A percentile compares a stretch with the other conserved stretches of the same genome.
Evolutionary conservation across 495 filamentous ascomycete genomes (phyloP).

Genomic region (Penicillium waksmanii): DNA sequence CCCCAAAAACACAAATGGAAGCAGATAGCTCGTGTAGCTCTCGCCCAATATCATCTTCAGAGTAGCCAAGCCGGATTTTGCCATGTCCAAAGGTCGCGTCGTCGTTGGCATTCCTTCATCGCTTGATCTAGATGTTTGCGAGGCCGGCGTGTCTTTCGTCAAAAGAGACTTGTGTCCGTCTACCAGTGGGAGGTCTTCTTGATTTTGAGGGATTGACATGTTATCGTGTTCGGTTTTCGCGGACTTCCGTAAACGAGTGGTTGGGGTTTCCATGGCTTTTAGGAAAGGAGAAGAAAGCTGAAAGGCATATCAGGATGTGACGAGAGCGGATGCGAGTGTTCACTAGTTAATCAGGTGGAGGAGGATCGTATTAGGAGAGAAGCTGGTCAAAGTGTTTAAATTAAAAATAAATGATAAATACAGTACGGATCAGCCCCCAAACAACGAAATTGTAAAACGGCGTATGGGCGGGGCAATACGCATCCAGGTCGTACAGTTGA

Average conservation of each 20-base stretch:
- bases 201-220: not conserved
- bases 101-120: not conserved
- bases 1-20: conserved; percentile 28
- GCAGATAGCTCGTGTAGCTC: conserved; percentile 19
- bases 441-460: not conserved
- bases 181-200: not conserved
- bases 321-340: not conserved
- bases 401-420: not conserved
- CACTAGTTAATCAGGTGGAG: not conserved
- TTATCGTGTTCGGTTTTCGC: not conserved
- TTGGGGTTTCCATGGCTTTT: not conserved
- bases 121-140: not conserved
- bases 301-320: not conserved
- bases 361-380: not conserved
- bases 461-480: conserved; percentile 4
- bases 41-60: conserved; percentile 11
- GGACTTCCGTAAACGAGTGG: not conserved
- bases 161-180: not conserved
- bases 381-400: not conserved
- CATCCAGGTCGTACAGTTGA: not conserved
- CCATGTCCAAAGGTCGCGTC: not conserved
- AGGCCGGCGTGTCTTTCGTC: not conserved
- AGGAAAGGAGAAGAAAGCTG: not conserved
- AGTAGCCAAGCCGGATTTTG: not conserved
- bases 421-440: not conserved